These are phyloP conservation scores for Erythrophleum ivorense DNA, from an alignment of 331 rosid genomes.

Conservation along the genomic window DNA sequence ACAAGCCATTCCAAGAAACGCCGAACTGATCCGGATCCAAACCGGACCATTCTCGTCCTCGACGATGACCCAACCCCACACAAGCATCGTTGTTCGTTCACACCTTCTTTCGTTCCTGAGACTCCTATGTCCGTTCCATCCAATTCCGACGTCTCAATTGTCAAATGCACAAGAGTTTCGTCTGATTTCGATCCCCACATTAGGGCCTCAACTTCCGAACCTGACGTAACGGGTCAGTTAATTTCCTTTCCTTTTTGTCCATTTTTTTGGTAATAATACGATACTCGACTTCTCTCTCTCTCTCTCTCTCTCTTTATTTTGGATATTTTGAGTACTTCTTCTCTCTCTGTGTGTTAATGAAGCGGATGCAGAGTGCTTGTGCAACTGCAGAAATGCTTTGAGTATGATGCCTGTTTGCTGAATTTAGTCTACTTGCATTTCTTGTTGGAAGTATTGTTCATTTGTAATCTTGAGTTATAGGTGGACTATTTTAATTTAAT, in stretches of 20 bases:
- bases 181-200: constrained; percentile 33
- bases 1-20: constrained; percentile 58
- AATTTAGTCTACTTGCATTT: not conserved
- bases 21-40: constrained; percentile 46
- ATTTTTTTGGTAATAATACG: not conserved
- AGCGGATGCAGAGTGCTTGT: not conserved
- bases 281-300: not conserved
- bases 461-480: not conserved
- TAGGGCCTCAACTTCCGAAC: constrained; percentile 49
- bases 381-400: not conserved
- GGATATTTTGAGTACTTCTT: not conserved
- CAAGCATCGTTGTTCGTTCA: constrained; percentile 44
- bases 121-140: constrained; percentile 62
- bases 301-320: not conserved
- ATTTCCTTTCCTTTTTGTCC: not conserved
- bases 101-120: constrained; percentile 62
- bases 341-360: not conserved
- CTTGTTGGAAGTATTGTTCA: not conserved
- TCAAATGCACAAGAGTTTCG: constrained; percentile 59
- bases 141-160: constrained; percentile 58
- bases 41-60: constrained; percentile 59
- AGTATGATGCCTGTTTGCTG: not conserved
- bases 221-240: constrained; percentile 50
- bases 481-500: not conserved
- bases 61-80: constrained; percentile 85